These are phyloP conservation scores for Aspergillus transmontanensis DNA, from an alignment of 2,329 filamentous ascomycete species.

Conservation along the genomic window DNA sequence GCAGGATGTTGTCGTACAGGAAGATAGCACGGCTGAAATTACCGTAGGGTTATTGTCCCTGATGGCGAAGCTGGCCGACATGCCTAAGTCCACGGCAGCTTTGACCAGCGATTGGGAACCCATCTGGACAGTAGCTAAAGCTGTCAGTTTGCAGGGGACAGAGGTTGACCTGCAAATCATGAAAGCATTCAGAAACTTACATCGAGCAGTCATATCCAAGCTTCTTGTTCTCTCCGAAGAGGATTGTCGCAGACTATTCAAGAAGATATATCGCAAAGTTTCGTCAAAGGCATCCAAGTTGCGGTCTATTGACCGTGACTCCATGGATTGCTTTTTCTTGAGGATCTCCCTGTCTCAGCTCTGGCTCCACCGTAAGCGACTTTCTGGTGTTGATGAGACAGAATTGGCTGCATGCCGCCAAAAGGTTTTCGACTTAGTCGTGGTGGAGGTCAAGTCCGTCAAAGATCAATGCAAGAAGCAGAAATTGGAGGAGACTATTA, in stretches of 20 bases:
- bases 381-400: slow-evolving; percentile 32
- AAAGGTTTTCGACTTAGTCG: slow-evolving; percentile 36
- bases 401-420: slow-evolving; percentile 36
- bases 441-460: slow-evolving; percentile 39
- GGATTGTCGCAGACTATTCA: slow-evolving; percentile 36
- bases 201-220: slow-evolving; percentile 38
- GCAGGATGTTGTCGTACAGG: slow-evolving; percentile 34
- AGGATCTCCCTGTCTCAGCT: slow-evolving; percentile 38
- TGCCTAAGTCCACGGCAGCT: slow-evolving; percentile 41
- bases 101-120: slow-evolving; percentile 40
- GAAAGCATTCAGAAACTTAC: slow-evolving; percentile 41
- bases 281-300: slow-evolving; percentile 33
- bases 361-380: slow-evolving; percentile 33
- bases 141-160: slow-evolving; percentile 34
- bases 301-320: slow-evolving; percentile 34
- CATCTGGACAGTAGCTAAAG: slow-evolving; percentile 39
- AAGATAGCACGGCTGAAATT: slow-evolving; percentile 28
- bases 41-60: slow-evolving; percentile 39
- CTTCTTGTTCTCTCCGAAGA: slow-evolving; percentile 37
- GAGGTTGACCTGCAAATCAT: slow-evolving; percentile 38
- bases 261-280: slow-evolving; percentile 37
- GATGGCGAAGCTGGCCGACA: slow-evolving; percentile 43
- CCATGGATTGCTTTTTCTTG: slow-evolving; percentile 41
- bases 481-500: slow-evolving; percentile 34
- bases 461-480: slow-evolving; percentile 40